phyloP scores from a whole-genome alignment of 163 green algal species.

The Botryococcus braunii region DNA sequence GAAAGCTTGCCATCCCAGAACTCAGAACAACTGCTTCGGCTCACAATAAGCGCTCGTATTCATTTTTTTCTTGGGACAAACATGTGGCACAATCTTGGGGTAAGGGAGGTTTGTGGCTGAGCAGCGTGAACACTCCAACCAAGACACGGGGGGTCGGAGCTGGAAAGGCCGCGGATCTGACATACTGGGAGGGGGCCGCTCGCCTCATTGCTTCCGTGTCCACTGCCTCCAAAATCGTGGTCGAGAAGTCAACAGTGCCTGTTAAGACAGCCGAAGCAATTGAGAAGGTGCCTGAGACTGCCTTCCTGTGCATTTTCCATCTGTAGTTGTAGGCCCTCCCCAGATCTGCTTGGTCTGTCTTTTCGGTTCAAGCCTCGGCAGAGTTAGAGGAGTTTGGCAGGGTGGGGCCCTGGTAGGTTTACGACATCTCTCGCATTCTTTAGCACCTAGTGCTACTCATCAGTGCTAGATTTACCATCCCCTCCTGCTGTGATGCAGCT shows the following conservation, averaged over 20 bases:
- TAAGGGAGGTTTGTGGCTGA: neutral
- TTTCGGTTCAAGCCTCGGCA: too few relatives aligned
- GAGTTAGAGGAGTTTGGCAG: neutral
- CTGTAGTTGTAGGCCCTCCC: neutral
- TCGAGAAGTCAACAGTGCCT: constrained; percentile 99
- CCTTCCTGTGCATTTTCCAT: neutral
- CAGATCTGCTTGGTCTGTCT: too few relatives aligned
- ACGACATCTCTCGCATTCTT: neutral
- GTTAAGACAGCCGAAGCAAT: constrained; percentile 99
- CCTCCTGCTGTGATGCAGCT: too few relatives aligned
- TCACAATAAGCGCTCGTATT: too few relatives aligned
- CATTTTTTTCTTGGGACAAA: too few relatives aligned
- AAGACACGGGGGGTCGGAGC: constrained; percentile 97
- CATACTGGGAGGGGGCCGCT: constrained; percentile 97
- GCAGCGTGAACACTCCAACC: constrained; percentile 96
- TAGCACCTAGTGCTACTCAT: neutral
- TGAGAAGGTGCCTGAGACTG: constrained; percentile 71
- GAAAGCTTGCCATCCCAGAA: neutral
- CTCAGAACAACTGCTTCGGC: neutral
- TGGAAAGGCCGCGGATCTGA: constrained; percentile 94
- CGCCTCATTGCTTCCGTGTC: constrained; percentile 88
- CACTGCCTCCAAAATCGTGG: constrained; percentile 88
- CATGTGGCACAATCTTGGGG: too few relatives aligned
- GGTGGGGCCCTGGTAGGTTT: neutral
- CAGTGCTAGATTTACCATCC: too few relatives aligned